A percentile compares a stretch with the other conserved stretches of the same genome.
These are phyloP conservation scores for Cyclostephanos tholiformis DNA, from an alignment of 108 stramenopile species.

Conservation along the genomic window DNA sequence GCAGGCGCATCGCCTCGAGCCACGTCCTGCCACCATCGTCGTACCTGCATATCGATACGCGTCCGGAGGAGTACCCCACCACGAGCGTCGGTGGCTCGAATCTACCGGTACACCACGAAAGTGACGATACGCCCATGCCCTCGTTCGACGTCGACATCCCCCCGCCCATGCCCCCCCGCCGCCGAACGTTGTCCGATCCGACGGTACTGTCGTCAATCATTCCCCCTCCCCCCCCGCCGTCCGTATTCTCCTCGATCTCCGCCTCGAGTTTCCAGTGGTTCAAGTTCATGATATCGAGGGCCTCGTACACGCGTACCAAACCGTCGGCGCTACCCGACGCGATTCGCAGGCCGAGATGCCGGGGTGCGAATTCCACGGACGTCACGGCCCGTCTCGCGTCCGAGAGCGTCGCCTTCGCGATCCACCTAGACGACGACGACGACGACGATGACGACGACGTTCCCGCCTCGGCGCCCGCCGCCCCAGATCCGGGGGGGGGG, in stretches of 20 bases:
- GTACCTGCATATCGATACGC: slow-evolving; percentile 68
- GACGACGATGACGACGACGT: slow-evolving; percentile 47
- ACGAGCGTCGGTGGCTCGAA: slow-evolving; percentile 92
- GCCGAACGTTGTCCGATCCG: too few relatives aligned
- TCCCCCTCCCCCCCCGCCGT: slow-evolving; percentile 2
- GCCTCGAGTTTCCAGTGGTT: slow-evolving; percentile 86
- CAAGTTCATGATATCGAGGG: slow-evolving; percentile 91
- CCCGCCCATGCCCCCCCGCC: background rate
- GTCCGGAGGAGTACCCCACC: slow-evolving; percentile 66
- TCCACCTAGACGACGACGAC: too few relatives aligned
- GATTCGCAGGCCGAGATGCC: slow-evolving; percentile 87
- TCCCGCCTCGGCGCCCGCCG: slow-evolving; percentile 15
- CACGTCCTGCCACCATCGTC: slow-evolving; percentile 66
- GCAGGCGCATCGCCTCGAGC: slow-evolving; percentile 62
- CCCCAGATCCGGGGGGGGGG: slow-evolving; percentile 30
- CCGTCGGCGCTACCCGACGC: slow-evolving; percentile 93
- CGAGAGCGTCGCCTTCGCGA: slow-evolving; percentile 70
- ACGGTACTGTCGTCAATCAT: background rate
- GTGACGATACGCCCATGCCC: slow-evolving; percentile 71
- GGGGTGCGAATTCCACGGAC: slow-evolving; percentile 91
- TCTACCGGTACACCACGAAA: slow-evolving; percentile 89
- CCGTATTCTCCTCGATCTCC: slow-evolving; percentile 50
- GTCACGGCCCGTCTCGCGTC: slow-evolving; percentile 84
- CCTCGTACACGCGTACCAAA: slow-evolving; percentile 86
- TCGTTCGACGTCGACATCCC: slow-evolving; percentile 9